phyloP scores from a whole-genome alignment of 495 filamentous ascomycete genomes.

The Aspergillus sclerotiicarbonarius region DNA sequence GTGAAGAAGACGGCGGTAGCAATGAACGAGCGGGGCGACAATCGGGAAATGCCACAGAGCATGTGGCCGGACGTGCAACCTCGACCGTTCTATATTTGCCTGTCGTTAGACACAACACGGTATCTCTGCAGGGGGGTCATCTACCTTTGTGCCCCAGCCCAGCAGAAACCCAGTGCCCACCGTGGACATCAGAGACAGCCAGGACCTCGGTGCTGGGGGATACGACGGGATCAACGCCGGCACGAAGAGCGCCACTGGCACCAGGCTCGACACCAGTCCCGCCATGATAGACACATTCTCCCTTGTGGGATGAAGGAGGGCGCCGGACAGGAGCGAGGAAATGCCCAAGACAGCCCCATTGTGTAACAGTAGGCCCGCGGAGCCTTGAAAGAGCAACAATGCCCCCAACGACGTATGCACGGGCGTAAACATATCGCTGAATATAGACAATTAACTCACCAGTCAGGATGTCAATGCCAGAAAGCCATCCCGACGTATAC shows the following conservation, averaged over 20 bases:
- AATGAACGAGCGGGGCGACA: slow-evolving; percentile 50
- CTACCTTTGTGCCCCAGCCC: slow-evolving; percentile 58
- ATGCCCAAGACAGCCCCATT: slow-evolving; percentile 57
- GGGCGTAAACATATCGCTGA: slow-evolving; percentile 55
- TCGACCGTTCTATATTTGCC: slow-evolving; percentile 39
- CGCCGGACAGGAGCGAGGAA: slow-evolving; percentile 47
- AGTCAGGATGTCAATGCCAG: too few species aligned
- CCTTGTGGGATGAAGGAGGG: slow-evolving; percentile 34
- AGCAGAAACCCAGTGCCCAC: slow-evolving; percentile 45
- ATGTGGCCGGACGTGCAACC: slow-evolving; percentile 64
- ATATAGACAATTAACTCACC: too few species aligned
- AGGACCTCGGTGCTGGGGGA: slow-evolving; percentile 30
- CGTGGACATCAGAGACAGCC: slow-evolving; percentile 33
- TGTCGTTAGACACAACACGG: slow-evolving; percentile 6
- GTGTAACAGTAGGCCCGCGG: slow-evolving; percentile 50
- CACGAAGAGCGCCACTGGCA: slow-evolving; percentile 37
- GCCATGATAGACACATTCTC: slow-evolving; percentile 49
- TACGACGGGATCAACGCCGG: slow-evolving; percentile 49
- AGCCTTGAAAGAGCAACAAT: slow-evolving; percentile 52
- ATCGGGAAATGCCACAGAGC: slow-evolving; percentile 55
- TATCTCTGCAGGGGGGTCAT: too few species aligned
- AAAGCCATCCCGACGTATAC: not conserved
- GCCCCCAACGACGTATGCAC: slow-evolving; percentile 56
- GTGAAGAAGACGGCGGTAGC: slow-evolving; percentile 57
- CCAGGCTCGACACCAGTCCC: slow-evolving; percentile 45